Conservation (phyloP, 2,329 filamentous ascomycete genomes). For the Alternaria infectoria region DNA sequence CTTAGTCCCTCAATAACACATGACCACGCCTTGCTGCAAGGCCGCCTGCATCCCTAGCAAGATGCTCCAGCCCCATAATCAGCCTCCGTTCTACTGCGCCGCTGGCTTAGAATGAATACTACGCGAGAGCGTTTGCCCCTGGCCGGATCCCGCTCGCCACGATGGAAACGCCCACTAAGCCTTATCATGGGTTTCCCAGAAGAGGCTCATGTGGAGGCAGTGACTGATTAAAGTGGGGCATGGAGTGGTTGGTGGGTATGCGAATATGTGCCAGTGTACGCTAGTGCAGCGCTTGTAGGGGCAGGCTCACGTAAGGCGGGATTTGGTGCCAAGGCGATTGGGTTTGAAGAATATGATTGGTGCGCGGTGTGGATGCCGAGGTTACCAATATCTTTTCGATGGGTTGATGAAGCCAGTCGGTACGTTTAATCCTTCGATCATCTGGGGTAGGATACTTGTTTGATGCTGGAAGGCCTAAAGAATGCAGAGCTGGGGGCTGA, state of each 20-base stretch:
- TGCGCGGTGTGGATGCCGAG: neutral
- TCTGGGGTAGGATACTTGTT: neutral
- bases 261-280: neutral
- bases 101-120: neutral
- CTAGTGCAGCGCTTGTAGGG: neutral
- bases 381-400: neutral
- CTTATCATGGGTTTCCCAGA: neutral
- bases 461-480: neutral
- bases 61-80: conserved; percentile 1
- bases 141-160: conserved; percentile 1
- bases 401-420: neutral
- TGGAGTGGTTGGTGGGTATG: neutral
- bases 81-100: conserved; percentile 1
- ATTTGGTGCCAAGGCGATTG: neutral
- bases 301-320: conserved; percentile 8
- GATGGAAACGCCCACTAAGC: conserved; percentile 3
- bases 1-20: neutral
- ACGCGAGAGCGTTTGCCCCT: conserved; percentile 1
- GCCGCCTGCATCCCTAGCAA: neutral
- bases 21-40: conserved; percentile 5
- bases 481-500: neutral
- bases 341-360: neutral
- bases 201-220: neutral
- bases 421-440: neutral
- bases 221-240: neutral